Evolutionary conservation across 345 rosid genomes (phyloP).

Genomic region (Leavenworthia alabamica): DNA sequence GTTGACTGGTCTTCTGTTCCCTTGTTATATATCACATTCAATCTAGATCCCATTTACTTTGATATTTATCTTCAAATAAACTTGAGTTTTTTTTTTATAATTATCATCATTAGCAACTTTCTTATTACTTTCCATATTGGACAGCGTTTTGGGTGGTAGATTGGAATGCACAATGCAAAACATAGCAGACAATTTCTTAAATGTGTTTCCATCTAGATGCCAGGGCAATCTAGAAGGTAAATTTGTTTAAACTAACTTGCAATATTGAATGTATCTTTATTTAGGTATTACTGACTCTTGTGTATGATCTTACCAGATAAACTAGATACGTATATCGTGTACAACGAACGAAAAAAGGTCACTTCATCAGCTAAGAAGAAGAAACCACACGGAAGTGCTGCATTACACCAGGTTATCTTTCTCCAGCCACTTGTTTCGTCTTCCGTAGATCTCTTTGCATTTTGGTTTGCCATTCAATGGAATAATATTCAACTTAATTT

Average conservation of each 20-base stretch:
- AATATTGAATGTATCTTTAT: neutral
- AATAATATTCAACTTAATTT: neutral
- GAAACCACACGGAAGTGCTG: constrained; percentile 49
- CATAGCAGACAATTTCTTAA: constrained; percentile 76
- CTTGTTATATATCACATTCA: neutral
- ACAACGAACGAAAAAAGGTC: constrained; percentile 79
- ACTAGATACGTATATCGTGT: constrained; percentile 74
- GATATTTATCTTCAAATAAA: neutral
- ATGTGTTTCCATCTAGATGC: constrained; percentile 55
- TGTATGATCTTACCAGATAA: constrained; percentile 40
- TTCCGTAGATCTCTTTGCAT: neutral
- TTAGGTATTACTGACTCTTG: neutral
- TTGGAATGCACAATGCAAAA: constrained; percentile 98
- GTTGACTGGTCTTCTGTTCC: neutral
- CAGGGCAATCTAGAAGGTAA: constrained; percentile 67
- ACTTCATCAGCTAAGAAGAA: constrained; percentile 95
- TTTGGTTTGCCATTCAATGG: constrained; percentile 3
- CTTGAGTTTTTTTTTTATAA: neutral
- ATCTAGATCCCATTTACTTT: neutral
- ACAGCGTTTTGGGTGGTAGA: constrained; percentile 79
- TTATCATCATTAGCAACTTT: constrained; percentile 5
- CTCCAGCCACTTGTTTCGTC: constrained; percentile 10
- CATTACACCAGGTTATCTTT: constrained; percentile 76
- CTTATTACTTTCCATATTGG: constrained; percentile 11
- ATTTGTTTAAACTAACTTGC: constrained; percentile 1